These are phyloP conservation scores for Irpex sp. DNA, from an alignment of 1,284 basidiomycete genomes.

Conservation along the genomic window DNA sequence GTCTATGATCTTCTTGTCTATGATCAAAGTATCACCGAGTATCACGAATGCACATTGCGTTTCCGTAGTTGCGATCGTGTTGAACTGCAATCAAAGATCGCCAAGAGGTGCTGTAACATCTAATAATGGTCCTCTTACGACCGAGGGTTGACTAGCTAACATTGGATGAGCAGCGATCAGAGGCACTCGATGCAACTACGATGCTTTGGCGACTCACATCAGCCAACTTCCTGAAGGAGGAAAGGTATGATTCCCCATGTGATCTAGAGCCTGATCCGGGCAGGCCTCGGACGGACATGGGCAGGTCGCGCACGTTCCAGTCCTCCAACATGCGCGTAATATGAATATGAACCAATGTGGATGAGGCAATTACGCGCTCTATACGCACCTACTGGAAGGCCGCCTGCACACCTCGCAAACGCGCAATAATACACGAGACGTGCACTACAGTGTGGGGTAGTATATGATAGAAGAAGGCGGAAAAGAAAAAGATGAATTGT, in stretches of 20 bases:
- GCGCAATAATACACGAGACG: no score
- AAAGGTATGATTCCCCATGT: background rate
- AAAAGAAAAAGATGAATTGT: constrained; percentile 2
- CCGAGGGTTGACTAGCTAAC: background rate
- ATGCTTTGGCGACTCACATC: background rate
- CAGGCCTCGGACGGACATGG: background rate
- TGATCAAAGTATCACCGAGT: no score
- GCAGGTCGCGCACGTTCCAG: background rate
- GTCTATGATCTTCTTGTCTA: no score
- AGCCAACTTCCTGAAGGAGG: background rate
- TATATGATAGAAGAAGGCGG: background rate
- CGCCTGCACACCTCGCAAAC: background rate
- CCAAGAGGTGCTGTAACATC: no score
- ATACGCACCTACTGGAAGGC: background rate
- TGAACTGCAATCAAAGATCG: no score
- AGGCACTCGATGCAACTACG: background rate
- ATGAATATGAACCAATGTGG: background rate
- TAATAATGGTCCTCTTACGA: no score
- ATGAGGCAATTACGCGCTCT: background rate
- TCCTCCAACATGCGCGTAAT: background rate
- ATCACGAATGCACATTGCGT: no score
- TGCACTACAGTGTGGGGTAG: no score
- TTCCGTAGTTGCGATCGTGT: no score
- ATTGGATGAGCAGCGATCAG: background rate
- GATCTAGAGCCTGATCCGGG: background rate